Evolutionary conservation across 306 rosid genomes (phyloP).

Genomic region (Medicago ruthenica): DNA sequence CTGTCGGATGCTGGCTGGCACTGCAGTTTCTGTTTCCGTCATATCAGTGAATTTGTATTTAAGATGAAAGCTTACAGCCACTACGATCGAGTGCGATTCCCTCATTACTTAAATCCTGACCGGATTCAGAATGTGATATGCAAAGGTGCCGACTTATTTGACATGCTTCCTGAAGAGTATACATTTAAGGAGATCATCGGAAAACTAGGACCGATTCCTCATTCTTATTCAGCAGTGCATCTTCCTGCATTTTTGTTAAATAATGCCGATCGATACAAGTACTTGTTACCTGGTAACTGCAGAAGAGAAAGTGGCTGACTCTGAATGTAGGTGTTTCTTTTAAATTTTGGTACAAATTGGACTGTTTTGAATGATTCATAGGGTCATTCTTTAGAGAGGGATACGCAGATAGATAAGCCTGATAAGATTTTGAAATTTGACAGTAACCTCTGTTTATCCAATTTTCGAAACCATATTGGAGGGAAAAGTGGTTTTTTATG

Average conservation of each 20-base stretch:
- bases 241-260: conserved; percentile 79
- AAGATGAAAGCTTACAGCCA: conserved; percentile 98
- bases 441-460: conserved; percentile 41
- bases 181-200: conserved; percentile 87
- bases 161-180: conserved; percentile 94
- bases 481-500: conserved; percentile 19
- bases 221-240: conserved; percentile 86
- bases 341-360: conserved; percentile 39
- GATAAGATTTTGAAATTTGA: conserved; percentile 43
- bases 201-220: conserved; percentile 88
- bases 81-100: conserved; percentile 71
- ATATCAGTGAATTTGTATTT: conserved; percentile 71
- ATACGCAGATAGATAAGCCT: conserved; percentile 33
- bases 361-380: conserved; percentile 47
- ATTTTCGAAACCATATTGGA: conserved; percentile 22
- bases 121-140: conserved; percentile 87
- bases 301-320: conserved; percentile 83
- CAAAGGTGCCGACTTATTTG: conserved; percentile 78
- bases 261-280: conserved; percentile 73
- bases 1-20: conserved; percentile 91
- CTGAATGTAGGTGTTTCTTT: conserved; percentile 18
- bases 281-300: conserved; percentile 86
- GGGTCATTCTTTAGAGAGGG: conserved; percentile 51
- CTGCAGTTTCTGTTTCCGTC: conserved; percentile 92
- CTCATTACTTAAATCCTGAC: conserved; percentile 68